These are phyloP conservation scores for Aphanomyces euteiches DNA, from an alignment of 352 stramenopile genomes.

Conservation along the genomic window DNA sequence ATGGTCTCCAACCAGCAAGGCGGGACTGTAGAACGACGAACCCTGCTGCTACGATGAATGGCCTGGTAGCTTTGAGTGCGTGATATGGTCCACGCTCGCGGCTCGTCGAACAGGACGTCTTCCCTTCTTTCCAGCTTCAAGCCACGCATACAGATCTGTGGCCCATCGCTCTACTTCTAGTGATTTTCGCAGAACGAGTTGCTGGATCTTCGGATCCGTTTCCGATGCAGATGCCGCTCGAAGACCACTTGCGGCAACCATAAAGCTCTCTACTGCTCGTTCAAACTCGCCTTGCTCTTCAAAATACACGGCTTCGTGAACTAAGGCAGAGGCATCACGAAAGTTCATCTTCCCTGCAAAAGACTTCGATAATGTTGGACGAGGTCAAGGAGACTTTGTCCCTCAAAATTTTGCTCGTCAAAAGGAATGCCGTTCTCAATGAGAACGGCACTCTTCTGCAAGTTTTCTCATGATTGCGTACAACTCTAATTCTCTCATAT, in stretches of 20 bases:
- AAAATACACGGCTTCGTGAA: neutral
- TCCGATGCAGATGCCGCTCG: neutral
- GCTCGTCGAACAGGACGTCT: neutral
- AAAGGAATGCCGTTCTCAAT: too few species aligned
- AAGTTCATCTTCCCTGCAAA: neutral
- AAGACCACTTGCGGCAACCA: constrained; percentile 13
- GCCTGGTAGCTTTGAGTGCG: too few species aligned
- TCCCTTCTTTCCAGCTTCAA: neutral
- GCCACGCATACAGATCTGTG: constrained; percentile 2
- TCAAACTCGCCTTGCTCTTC: constrained; percentile 13
- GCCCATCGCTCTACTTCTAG: constrained; percentile 15
- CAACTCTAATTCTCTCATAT: too few species aligned
- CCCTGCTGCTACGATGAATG: too few species aligned
- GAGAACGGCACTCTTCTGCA: too few species aligned
- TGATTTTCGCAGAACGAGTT: constrained; percentile 1
- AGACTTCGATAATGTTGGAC: too few species aligned
- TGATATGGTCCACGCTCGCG: neutral
- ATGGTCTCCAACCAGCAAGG: too few species aligned
- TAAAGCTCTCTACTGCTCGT: constrained; percentile 4
- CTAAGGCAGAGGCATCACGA: constrained; percentile 1
- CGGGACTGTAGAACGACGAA: too few species aligned
- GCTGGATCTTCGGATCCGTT: constrained; percentile 10
- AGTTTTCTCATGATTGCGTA: too few species aligned
- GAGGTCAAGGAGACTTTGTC: too few species aligned
- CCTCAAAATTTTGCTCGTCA: too few species aligned